A percentile compares a stretch with the other conserved stretches of the same genome.
phyloP scores from a whole-genome alignment of 805 yeast species.

The Tetrapisispora fleetii region DNA sequence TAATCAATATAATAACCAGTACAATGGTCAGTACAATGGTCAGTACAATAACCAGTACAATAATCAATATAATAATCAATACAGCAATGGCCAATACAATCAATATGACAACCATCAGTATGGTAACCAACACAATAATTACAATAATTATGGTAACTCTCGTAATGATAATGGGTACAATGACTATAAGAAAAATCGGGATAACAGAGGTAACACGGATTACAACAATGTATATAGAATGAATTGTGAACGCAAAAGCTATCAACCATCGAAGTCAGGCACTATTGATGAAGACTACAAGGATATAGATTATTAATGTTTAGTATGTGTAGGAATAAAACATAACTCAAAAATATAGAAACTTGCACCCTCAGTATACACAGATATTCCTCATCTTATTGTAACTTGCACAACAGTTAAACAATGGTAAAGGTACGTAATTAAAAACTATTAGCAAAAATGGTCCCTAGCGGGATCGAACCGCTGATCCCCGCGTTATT shows the following conservation, averaged over 20 bases:
- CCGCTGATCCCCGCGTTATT: constrained; percentile 27
- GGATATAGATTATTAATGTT: constrained; percentile 1
- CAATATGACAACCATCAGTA: neutral
- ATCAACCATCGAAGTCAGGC: constrained; percentile 13
- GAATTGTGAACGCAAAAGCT: constrained; percentile 5
- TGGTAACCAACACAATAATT: neutral
- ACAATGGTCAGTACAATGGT: neutral
- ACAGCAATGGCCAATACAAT: neutral
- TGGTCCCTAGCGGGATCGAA: constrained; percentile 27
- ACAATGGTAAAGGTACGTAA: neutral
- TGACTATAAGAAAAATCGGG: neutral
- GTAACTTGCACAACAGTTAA: no score
- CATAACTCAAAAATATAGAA: neutral
- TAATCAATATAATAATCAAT: neutral
- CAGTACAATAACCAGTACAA: neutral
- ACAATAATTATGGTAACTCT: neutral
- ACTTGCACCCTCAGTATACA: neutral
- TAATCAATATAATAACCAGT: neutral
- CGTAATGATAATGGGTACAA: neutral
- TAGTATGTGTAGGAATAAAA: neutral
- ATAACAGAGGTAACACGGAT: neutral
- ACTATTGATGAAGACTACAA: constrained; percentile 4
- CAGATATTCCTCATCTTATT: no score
- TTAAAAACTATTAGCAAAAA: no score
- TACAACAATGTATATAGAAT: neutral